phyloP scores from a whole-genome alignment of 345 rosid species.

The Camelina laxa region DNA sequence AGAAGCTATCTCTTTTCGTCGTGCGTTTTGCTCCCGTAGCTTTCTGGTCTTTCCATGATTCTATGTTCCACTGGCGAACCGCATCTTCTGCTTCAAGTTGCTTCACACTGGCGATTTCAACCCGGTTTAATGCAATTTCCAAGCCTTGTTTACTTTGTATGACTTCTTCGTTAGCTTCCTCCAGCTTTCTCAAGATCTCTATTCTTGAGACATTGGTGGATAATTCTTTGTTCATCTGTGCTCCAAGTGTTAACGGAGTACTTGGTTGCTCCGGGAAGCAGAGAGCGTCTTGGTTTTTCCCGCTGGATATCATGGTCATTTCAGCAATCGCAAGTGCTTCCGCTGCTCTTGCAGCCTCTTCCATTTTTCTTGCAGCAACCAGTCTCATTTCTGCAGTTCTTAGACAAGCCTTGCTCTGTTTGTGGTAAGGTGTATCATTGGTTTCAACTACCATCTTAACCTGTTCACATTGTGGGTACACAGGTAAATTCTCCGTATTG shows the following conservation, averaged over 20 bases:
- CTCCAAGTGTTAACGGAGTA: slow-evolving; percentile 49
- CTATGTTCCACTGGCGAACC: slow-evolving; percentile 67
- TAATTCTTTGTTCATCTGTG: slow-evolving; percentile 29
- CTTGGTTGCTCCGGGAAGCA: slow-evolving; percentile 54
- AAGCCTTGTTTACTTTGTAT: slow-evolving; percentile 68
- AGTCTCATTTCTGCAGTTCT: slow-evolving; percentile 76
- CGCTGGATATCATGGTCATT: slow-evolving; percentile 51
- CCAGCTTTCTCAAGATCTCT: slow-evolving; percentile 61
- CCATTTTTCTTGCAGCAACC: slow-evolving; percentile 90
- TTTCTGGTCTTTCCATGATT: slow-evolving; percentile 47
- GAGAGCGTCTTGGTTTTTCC: slow-evolving; percentile 38
- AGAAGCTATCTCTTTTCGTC: slow-evolving; percentile 45
- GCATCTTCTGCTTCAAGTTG: slow-evolving; percentile 86
- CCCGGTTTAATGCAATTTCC: slow-evolving; percentile 64
- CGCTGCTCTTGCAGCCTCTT: slow-evolving; percentile 90
- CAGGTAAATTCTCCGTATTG: neutral
- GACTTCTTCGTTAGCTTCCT: slow-evolving; percentile 85
- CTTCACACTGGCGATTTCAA: slow-evolving; percentile 69
- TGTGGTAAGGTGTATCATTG: slow-evolving; percentile 41
- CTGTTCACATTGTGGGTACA: slow-evolving; percentile 39
- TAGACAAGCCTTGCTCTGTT: slow-evolving; percentile 46
- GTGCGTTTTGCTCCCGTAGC: slow-evolving; percentile 33
- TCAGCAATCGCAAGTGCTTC: slow-evolving; percentile 84
- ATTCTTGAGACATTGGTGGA: slow-evolving; percentile 39
- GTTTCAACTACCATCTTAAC: slow-evolving; percentile 55